A percentile compares a stretch with the other conserved stretches of the same genome.
Evolutionary conservation across 345 rosid species (phyloP).

Genomic region (Euphorbia tirucalli): DNA sequence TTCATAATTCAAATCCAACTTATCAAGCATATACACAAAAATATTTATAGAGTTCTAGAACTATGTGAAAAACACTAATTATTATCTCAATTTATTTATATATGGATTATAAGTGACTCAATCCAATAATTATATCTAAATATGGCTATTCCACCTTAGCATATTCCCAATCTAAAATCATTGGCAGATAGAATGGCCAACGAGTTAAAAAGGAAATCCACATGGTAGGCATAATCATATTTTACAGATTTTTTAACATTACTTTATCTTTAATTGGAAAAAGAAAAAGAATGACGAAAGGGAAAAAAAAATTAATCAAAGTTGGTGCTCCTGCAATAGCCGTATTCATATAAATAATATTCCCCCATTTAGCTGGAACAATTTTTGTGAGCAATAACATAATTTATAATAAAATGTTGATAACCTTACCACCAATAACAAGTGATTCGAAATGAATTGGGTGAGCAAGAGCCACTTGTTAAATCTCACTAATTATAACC

Average conservation of each 20-base stretch:
- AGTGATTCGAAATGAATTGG: constrained; percentile 10
- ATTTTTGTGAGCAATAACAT: not conserved
- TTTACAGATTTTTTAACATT: not conserved
- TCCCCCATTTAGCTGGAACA: not conserved
- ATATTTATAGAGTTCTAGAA: no score
- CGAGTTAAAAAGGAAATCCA: not conserved
- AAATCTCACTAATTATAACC: not conserved
- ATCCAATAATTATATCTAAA: no score
- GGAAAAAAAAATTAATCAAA: not conserved
- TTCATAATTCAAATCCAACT: no score
- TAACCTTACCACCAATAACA: not conserved
- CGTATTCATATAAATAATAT: no score
- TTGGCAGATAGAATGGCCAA: not conserved
- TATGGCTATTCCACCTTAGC: not conserved
- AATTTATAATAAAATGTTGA: not conserved
- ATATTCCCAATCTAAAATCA: not conserved
- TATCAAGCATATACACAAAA: no score
- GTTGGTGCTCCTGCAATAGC: not conserved
- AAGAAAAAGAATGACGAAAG: not conserved
- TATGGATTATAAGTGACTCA: no score
- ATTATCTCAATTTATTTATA: no score
- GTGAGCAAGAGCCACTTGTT: not conserved
- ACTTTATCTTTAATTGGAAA: not conserved
- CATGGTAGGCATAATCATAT: not conserved
- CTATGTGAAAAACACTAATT: no score